phyloP scores from a whole-genome alignment of 768 basidiomycete genomes.

The Aureoboletus auriporus region DNA sequence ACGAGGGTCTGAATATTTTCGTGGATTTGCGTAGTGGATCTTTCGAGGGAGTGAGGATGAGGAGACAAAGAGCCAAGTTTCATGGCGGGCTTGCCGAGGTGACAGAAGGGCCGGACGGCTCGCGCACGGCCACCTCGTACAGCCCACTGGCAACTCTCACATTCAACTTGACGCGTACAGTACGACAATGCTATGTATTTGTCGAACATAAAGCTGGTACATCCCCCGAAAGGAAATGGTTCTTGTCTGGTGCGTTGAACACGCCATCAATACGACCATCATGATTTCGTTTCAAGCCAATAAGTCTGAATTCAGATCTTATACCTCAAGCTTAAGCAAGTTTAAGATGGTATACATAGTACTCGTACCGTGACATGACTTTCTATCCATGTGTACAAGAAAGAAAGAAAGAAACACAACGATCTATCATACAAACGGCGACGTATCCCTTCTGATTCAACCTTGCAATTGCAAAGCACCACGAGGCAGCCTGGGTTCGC shows the following conservation, averaged over 20 bases:
- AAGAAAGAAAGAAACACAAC: neutral
- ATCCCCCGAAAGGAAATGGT: too few relatives aligned
- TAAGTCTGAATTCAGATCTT: too few relatives aligned
- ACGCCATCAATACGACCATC: too few relatives aligned
- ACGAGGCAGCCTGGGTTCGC: slow-evolving; percentile 73
- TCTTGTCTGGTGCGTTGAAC: too few relatives aligned
- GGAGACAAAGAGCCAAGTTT: slow-evolving; percentile 1
- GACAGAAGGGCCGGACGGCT: neutral
- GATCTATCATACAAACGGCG: slow-evolving; percentile 10
- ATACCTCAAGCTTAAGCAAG: too few relatives aligned
- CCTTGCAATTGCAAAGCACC: slow-evolving; percentile 48
- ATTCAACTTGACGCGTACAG: too few relatives aligned
- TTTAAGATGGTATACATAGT: neutral
- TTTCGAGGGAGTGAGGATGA: neutral
- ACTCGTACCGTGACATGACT: neutral
- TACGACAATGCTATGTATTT: too few relatives aligned
- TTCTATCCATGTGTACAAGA: slow-evolving; percentile 11
- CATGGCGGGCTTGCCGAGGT: neutral
- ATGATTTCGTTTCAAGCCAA: too few relatives aligned
- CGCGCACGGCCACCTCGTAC: slow-evolving; percentile 5
- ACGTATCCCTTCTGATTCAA: slow-evolving; percentile 6
- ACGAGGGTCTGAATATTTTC: neutral
- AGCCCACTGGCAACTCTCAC: neutral
- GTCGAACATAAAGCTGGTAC: too few relatives aligned
- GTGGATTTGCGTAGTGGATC: neutral